These are phyloP conservation scores for Brassica cretica DNA, from an alignment of 345 rosid genomes.

Conservation along the genomic window DNA sequence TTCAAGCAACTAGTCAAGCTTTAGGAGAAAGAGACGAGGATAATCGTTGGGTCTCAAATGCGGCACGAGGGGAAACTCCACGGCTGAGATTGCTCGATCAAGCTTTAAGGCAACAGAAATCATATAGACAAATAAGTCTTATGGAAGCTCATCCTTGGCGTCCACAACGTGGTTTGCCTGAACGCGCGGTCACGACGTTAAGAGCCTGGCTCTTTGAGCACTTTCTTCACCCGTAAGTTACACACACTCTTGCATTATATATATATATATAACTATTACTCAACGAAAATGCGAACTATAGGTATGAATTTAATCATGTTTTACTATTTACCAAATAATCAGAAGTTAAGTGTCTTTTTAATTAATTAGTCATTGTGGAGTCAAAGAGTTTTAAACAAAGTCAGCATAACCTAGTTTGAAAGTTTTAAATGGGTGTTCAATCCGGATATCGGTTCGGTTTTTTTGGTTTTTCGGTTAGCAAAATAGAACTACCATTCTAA, in stretches of 20 bases:
- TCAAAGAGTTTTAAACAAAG: background rate
- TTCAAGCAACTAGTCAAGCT: constrained; percentile 77
- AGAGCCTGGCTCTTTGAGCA: constrained; percentile 99
- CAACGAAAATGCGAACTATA: background rate
- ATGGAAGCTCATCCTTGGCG: constrained; percentile 98
- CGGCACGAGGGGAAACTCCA: constrained; percentile 86
- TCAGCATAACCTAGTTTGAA: constrained; percentile 17
- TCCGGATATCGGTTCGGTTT: too few species aligned
- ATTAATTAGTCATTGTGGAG: background rate
- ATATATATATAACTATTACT: background rate
- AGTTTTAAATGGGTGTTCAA: background rate
- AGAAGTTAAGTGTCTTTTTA: background rate
- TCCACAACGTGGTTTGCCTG: constrained; percentile 96
- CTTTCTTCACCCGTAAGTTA: constrained; percentile 93
- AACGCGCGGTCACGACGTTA: constrained; percentile 88
- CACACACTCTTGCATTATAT: background rate
- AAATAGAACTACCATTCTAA: too few species aligned
- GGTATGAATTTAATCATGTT: background rate
- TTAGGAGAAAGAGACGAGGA: constrained; percentile 92
- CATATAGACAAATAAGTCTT: constrained; percentile 90
- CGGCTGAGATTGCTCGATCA: constrained; percentile 78
- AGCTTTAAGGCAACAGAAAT: constrained; percentile 78
- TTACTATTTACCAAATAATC: background rate
- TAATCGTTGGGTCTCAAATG: constrained; percentile 59
- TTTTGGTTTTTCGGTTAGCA: too few species aligned